phyloP scores from a whole-genome alignment of 1,284 basidiomycete genomes.

The Apiotrichum siamense region DNA sequence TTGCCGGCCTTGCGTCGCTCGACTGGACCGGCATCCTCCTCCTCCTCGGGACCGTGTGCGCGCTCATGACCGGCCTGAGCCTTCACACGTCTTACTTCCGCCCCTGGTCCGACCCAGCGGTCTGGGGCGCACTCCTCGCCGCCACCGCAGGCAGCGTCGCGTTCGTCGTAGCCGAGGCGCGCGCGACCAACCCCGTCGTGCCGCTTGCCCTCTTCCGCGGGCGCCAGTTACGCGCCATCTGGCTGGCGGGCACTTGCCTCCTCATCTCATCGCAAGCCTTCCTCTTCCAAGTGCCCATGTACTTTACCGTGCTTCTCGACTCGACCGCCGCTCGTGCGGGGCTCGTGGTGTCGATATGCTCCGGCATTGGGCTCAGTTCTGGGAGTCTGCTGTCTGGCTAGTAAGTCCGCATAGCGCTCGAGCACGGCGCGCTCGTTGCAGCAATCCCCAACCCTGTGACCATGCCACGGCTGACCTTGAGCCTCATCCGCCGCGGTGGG shows the following conservation, averaged over 20 bases:
- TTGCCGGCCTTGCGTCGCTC: constrained; percentile 30
- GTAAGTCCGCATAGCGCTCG: constrained; percentile 45
- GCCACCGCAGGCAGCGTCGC: constrained; percentile 53
- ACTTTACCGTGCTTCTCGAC: constrained; percentile 43
- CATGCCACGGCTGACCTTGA: constrained; percentile 11
- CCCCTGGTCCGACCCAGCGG: constrained; percentile 64
- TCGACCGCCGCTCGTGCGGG: constrained; percentile 39
- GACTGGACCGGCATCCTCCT: constrained; percentile 47
- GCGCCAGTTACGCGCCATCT: constrained; percentile 56
- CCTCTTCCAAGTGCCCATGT: constrained; percentile 46
- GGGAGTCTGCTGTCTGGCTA: constrained; percentile 83
- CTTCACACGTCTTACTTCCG: constrained; percentile 76
- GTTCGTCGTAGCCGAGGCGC: constrained; percentile 68
- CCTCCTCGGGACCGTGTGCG: constrained; percentile 65
- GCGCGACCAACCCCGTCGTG: constrained; percentile 70
- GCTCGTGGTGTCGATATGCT: constrained; percentile 58
- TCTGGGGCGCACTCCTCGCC: constrained; percentile 59
- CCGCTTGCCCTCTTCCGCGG: constrained; percentile 66
- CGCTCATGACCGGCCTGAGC: constrained; percentile 68
- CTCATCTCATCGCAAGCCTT: constrained; percentile 66
- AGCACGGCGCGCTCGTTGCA: too few species aligned
- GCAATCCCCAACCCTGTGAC: too few species aligned
- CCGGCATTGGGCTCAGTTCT: constrained; percentile 70
- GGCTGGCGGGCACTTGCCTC: constrained; percentile 46
- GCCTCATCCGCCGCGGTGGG: constrained; percentile 41